Conservation (phyloP, 2,329 filamentous ascomycete species). For the Tolypocladium nubicola region DNA sequence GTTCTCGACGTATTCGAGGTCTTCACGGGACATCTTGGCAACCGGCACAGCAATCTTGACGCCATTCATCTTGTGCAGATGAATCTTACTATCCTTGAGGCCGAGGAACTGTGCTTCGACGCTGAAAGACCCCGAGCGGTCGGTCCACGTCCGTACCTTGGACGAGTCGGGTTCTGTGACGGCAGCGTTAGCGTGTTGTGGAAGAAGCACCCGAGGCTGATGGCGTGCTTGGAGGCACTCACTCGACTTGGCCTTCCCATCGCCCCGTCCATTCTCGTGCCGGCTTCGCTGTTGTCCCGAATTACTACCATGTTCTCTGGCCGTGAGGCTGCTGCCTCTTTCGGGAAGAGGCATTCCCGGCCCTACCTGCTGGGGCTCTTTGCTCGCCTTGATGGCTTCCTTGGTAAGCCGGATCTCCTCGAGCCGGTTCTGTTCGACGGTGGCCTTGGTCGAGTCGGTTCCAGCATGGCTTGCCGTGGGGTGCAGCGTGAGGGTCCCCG, state of each 20-base stretch:
- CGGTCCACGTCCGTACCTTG: constrained; percentile 88
- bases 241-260: constrained; percentile 60
- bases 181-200: background rate
- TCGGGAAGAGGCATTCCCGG: constrained; percentile 64
- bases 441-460: constrained; percentile 44
- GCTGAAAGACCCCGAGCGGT: constrained; percentile 90
- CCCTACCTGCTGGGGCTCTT: constrained; percentile 57
- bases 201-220: background rate
- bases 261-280: constrained; percentile 56
- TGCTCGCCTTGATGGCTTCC: constrained; percentile 58
- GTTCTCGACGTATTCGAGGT: constrained; percentile 89
- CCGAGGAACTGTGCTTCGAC: constrained; percentile 96
- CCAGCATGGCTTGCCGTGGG: constrained; percentile 32
- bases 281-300: constrained; percentile 59
- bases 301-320: constrained; percentile 56
- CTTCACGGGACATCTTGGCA: constrained; percentile 88
- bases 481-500: constrained; percentile 49
- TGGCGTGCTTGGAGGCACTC: constrained; percentile 24
- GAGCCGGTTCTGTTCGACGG: constrained; percentile 63
- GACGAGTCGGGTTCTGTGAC: constrained; percentile 64
- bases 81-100: constrained; percentile 90
- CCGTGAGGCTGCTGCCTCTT: constrained; percentile 68
- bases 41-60: constrained; percentile 97
- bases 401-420: constrained; percentile 80
- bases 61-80: constrained; percentile 94